Evolutionary conservation across 495 filamentous ascomycete species (phyloP), one percentile per base, ranked within the genome.

Genomic region (Trichoderma reesei): DNA sequence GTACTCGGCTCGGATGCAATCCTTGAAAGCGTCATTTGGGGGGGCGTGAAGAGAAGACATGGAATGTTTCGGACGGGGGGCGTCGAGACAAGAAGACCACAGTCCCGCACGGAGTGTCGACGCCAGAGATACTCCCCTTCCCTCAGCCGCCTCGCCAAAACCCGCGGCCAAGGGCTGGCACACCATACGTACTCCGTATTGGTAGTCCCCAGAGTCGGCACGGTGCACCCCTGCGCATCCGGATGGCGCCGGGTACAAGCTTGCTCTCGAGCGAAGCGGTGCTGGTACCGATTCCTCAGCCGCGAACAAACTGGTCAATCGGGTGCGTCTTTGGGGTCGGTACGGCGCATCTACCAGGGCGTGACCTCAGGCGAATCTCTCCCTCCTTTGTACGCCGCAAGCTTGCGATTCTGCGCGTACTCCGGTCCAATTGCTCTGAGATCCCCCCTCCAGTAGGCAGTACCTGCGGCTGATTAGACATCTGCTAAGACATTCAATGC

Each of bases 61-160:
- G 51, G 51, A 56, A 56, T 56, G 51, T 56, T 34, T 56, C 51
- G 51, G 51, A n/a, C 31, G 31, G 51, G 51, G 26, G 26, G 26
- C 31, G 44, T 8, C 20, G 44, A 16, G 16, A 18, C 44, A 39
- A 39, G 6, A 39, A 39, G 26, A 26, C 26, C 26, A 39, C 6
- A 39, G 11, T 39, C 16, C 18, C 44, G 44, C 44, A 48, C 44
- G 14, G 44, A 48, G 44, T 18, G 3, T 8, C 38, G 38, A 11
- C 38, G 38, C 11, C 38, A 39, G 26, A 39, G 44, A 20, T 48
- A 48, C 44, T 44, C 18, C 20, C 16, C 9, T 8, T 18, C 16
- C 8, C 14, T 5, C 18, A 18, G 16, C 44, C 44, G 44, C n/a
- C 9, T 8, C 16, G 44, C 44, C 18, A 18, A 11, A 11, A 39